Evolutionary conservation across 1,284 basidiomycete species (phyloP).

Genomic region (Ustilago loliicola): DNA sequence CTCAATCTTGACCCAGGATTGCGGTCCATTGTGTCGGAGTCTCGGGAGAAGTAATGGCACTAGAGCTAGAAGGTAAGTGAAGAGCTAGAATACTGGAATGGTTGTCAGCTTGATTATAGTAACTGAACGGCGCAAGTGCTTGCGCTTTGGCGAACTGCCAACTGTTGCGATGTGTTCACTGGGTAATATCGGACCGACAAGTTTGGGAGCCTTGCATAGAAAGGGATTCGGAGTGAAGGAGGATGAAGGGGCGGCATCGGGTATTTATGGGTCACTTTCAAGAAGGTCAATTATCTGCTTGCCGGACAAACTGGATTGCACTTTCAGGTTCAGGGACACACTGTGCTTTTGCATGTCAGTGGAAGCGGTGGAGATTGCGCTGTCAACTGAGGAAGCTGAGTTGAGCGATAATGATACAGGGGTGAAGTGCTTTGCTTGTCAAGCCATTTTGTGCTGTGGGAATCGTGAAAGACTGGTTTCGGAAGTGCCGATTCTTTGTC

Average conservation of each 20-base stretch:
- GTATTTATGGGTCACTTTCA: background rate
- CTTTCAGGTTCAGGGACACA: background rate
- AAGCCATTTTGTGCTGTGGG: background rate
- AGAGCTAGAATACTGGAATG: too few species aligned
- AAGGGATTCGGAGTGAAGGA: too few species aligned
- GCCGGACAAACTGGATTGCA: background rate
- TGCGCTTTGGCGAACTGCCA: too few species aligned
- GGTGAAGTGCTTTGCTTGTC: constrained; percentile 14
- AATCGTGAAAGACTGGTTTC: background rate
- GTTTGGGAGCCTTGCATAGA: too few species aligned
- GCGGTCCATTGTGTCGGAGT: too few species aligned
- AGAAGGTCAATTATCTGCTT: background rate
- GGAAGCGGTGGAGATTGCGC: constrained; percentile 22
- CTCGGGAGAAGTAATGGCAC: too few species aligned
- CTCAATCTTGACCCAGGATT: background rate
- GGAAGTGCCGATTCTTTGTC: constrained; percentile 21
- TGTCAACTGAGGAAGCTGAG: constrained; percentile 4
- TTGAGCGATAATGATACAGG: constrained; percentile 18
- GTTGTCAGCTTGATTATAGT: too few species aligned
- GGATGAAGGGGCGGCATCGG: background rate
- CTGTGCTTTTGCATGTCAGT: background rate
- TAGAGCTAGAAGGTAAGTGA: too few species aligned
- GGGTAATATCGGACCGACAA: too few species aligned
- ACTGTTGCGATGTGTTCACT: too few species aligned
- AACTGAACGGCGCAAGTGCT: too few species aligned